phyloP scores from a whole-genome alignment of 768 basidiomycete genomes.

The Leccinum arenicola region DNA sequence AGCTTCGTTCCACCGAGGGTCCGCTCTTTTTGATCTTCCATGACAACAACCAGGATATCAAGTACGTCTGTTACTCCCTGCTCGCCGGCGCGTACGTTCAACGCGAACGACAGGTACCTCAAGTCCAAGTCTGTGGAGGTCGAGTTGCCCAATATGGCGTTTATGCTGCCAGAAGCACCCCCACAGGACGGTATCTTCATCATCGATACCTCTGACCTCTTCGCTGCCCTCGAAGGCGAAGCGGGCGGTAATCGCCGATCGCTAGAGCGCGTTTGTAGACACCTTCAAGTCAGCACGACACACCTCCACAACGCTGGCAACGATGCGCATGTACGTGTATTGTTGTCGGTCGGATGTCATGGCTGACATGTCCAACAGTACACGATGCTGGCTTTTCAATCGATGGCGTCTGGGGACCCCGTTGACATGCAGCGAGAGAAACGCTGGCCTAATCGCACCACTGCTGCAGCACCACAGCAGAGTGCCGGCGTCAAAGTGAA shows the following conservation, averaged over 20 bases:
- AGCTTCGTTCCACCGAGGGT: constrained; percentile 38
- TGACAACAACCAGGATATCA: constrained; percentile 73
- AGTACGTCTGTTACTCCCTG: constrained; percentile 37
- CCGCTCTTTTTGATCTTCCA: constrained; percentile 82
- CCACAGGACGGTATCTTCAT: constrained; percentile 57
- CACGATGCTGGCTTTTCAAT: constrained; percentile 60
- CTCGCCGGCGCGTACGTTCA: not conserved
- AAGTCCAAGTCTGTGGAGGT: constrained; percentile 49
- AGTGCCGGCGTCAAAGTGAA: constrained; percentile 46
- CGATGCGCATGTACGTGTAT: constrained; percentile 66
- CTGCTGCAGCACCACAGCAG: constrained; percentile 19
- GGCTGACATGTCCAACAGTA: constrained; percentile 44
- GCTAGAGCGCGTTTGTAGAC: constrained; percentile 60
- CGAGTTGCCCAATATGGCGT: constrained; percentile 47
- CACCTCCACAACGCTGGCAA: constrained; percentile 84
- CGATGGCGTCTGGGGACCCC: constrained; percentile 73
- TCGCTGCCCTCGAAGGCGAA: constrained; percentile 70
- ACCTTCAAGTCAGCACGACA: constrained; percentile 54
- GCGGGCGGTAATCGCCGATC: constrained; percentile 47
- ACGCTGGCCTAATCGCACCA: constrained; percentile 73
- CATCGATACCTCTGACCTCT: constrained; percentile 73
- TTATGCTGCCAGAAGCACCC: constrained; percentile 54
- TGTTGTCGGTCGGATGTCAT: not conserved
- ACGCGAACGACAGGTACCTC: constrained; percentile 45
- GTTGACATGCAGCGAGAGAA: constrained; percentile 74